phyloP scores from a whole-genome alignment of 306 rosid species.

The Lithocarpus polystachyus region DNA sequence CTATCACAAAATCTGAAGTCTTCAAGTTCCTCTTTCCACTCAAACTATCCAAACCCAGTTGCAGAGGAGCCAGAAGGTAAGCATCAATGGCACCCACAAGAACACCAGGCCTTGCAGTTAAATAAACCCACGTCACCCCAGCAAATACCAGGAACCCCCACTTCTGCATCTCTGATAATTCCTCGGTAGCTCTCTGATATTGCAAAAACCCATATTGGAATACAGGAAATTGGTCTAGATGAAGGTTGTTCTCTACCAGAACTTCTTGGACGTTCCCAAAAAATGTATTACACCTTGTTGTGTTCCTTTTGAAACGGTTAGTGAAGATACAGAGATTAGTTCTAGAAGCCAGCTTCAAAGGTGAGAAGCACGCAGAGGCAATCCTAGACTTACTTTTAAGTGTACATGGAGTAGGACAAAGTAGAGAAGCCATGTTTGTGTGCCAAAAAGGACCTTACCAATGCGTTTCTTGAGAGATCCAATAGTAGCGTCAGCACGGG shows the following conservation, averaged over 20 bases:
- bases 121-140: conserved; percentile 71
- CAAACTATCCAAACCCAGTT: conserved; percentile 61
- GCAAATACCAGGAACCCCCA: conserved; percentile 59
- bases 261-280: conserved; percentile 38
- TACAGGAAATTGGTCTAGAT: conserved; percentile 51
- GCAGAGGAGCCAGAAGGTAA: conserved; percentile 87
- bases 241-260: conserved; percentile 36
- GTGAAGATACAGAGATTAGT: conserved; percentile 34
- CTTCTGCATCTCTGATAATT: conserved; percentile 54
- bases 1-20: conserved; percentile 61
- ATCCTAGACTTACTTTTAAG: conserved; percentile 38
- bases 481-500: conserved; percentile 33
- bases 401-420: conserved; percentile 45
- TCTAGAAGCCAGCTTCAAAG: conserved; percentile 33
- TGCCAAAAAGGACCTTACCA: neutral
- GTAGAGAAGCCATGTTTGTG: conserved; percentile 57
- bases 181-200: conserved; percentile 44
- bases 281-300: conserved; percentile 49
- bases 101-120: conserved; percentile 91
- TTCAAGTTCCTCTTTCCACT: conserved; percentile 73
- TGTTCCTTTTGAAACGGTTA: conserved; percentile 31
- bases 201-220: conserved; percentile 53
- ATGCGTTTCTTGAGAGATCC: conserved; percentile 6
- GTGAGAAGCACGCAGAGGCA: conserved; percentile 20
- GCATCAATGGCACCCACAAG: conserved; percentile 91